These are phyloP conservation scores for Pseudogymnoascus sp. DNA, from an alignment of 2,329 filamentous ascomycete genomes.

Conservation along the genomic window DNA sequence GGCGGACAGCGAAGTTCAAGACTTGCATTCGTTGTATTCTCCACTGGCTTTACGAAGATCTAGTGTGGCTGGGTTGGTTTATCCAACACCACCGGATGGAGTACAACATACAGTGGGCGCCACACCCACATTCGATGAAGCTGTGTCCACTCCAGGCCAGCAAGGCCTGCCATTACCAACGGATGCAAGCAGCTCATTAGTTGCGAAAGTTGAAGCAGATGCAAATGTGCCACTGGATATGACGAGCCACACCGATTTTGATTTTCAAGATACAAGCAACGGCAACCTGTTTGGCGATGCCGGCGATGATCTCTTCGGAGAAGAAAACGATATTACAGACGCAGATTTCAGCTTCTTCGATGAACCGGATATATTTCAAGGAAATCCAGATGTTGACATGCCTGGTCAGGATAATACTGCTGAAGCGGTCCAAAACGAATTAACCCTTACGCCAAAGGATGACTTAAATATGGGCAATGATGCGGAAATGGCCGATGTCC, in stretches of 20 bases:
- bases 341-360: conserved; percentile 82
- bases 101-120: conserved; percentile 45
- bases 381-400: conserved; percentile 17
- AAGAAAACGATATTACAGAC: conserved; percentile 64
- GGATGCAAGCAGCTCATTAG: neutral
- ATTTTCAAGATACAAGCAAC: conserved; percentile 32
- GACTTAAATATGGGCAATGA: neutral
- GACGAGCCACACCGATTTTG: neutral
- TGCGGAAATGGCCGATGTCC: neutral
- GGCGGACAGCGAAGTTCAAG: conserved; percentile 34
- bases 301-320: conserved; percentile 61
- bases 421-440: neutral
- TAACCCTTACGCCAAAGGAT: neutral
- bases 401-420: conserved; percentile 5
- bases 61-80: conserved; percentile 49
- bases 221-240: neutral
- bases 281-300: conserved; percentile 61
- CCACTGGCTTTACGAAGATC: conserved; percentile 43
- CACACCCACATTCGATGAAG: conserved; percentile 49
- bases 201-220: neutral
- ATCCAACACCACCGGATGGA: conserved; percentile 64
- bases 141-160: conserved; percentile 47
- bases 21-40: conserved; percentile 39
- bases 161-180: neutral
- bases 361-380: conserved; percentile 37